A percentile compares a stretch with the other conserved stretches of the same genome.
Evolutionary conservation across 495 filamentous ascomycete species (phyloP).

Genomic region (Staphylotrichum tortipilum): DNA sequence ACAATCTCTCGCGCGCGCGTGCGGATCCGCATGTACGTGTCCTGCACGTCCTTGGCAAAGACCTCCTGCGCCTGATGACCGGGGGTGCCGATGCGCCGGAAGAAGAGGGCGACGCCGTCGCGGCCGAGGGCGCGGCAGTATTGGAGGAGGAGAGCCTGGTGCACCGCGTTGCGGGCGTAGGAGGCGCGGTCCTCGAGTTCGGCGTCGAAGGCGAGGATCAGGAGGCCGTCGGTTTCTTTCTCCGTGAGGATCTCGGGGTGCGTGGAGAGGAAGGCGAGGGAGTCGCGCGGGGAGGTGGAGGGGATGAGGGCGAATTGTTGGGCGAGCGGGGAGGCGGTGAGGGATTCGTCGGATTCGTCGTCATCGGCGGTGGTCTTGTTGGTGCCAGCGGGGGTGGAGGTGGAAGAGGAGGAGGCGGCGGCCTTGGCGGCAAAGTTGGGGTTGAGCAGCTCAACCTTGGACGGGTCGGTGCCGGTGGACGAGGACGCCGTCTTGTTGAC

Average conservation of each 20-base stretch:
- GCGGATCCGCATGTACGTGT: conserved; percentile 75
- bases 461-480: conserved; percentile 28
- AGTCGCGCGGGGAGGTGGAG: conserved; percentile 61
- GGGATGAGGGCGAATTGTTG: conserved; percentile 73
- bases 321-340: conserved; percentile 67
- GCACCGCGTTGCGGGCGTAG: conserved; percentile 80
- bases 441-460: conserved; percentile 74
- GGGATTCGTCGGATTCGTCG: conserved; percentile 60
- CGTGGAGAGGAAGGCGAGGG: conserved; percentile 61
- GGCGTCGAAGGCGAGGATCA: conserved; percentile 84
- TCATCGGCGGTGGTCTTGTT: conserved; percentile 33
- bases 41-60: conserved; percentile 85
- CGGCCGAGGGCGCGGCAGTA: conserved; percentile 85
- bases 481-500: conserved; percentile 51
- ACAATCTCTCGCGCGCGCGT: conserved; percentile 68
- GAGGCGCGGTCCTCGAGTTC: conserved; percentile 66
- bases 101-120: conserved; percentile 88
- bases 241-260: conserved; percentile 74
- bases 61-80: conserved; percentile 87
- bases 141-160: conserved; percentile 85
- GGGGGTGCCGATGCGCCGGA: conserved; percentile 88
- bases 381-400: too few species aligned
- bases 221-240: conserved; percentile 81
- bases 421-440: conserved; percentile 39
- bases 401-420: not conserved